Base-by-base conservation (phyloP, 2,329 filamentous ascomycete species). In the Alternaria tenuissima region DNA sequence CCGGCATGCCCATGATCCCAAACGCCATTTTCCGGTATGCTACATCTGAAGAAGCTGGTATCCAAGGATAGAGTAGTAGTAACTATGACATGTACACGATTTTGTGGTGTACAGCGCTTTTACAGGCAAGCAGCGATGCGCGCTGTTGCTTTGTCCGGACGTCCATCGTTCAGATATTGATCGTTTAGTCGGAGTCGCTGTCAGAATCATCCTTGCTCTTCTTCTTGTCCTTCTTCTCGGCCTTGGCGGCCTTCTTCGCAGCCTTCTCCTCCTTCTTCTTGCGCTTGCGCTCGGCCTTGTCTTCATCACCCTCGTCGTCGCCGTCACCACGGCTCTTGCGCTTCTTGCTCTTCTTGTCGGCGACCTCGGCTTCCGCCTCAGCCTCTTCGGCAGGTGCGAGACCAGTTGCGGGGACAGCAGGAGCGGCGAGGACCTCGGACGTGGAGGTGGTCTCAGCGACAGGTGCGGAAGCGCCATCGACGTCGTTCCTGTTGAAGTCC, bases 211-310 rank as follows among this genome's bases (percentile, higher is more conserved):
- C 71, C 64, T 73, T 75, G 65, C 67, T 68, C 67, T 77, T 75
- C 59, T 68, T 68, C 65, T 72, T 72, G 46, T 73, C 69, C 63
- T 77, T 74, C 68, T 72, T 69, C 26, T 69, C 67, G 44, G 67
- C 69, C 71, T 72, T 69, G 26, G 70, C 67, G 44, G 67, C 69
- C 71, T 75, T 76, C 66, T 78, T 76, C 28, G 68, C 64, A 16
- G 68, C 72, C 65, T 77, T 77, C 83, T 92, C 91, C 72, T 89
- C 87, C 84, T 92, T 95, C 86, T 93, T 93, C 82, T 90, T 89
- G 80, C 88, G 74, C 73, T 83, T 83, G 58, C 81, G 79, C 71
- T 82, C 81, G 5, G 81, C 81, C 72, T 80, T 80, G 68, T 83
- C 81, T 60, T 84, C 82, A 5, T 77, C 69, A 1, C 74, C 79